Base-by-base conservation (phyloP, 257 asterid species). In the Nicotiana obtusifolia region DNA sequence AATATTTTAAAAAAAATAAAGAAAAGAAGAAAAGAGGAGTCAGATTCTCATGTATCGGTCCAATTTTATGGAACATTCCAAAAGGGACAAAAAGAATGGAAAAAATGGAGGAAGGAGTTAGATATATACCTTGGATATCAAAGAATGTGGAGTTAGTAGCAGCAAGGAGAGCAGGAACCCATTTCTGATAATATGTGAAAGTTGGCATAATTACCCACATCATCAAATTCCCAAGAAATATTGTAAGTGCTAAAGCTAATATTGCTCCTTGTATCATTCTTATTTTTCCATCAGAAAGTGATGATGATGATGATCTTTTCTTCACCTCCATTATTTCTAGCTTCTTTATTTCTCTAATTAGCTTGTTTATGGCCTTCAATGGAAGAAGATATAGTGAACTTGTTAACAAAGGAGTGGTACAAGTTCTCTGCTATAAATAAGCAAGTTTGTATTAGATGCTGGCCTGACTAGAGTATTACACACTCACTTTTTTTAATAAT, bases 141-240 rank as follows among this genome's bases (percentile, higher is more conserved):
- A 94, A 95, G 92, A 89, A 95, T 62, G 94, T 94, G 16, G 99
- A 94, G 60, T 88, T 89, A 65, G 97, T 91, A 78, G 80, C 82
- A 69, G 95, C 89, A 84, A 92, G 85, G 79, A 95, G 88, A 16
- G 89, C 94, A 56, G 93, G 94, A 76, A 90, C 84, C 99, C 99
- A 95, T 82, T 90, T 83, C 20, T 84, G 88, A 88, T 95, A 94
- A 76, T 94, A 95, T 2, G 97, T 93, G 88, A 90, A 97, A n/a
- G 98, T 95, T 16, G 97, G 98, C 98, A 95, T 92, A 37, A 95
- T 89, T 31, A 93, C 89, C 99, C 99, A 95, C 97, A 95, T 94
- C 97, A 95, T 95, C 73, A 95, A 84, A 85, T 94, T 92, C 7
- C 98, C 98, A 73, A 95, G 95, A 88, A 95, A 95, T 1, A 94